A percentile compares a stretch with the other conserved stretches of the same genome.
These are phyloP conservation scores for Aurinia saxatilis DNA, from an alignment of 345 rosid genomes.

Conservation along the genomic window DNA sequence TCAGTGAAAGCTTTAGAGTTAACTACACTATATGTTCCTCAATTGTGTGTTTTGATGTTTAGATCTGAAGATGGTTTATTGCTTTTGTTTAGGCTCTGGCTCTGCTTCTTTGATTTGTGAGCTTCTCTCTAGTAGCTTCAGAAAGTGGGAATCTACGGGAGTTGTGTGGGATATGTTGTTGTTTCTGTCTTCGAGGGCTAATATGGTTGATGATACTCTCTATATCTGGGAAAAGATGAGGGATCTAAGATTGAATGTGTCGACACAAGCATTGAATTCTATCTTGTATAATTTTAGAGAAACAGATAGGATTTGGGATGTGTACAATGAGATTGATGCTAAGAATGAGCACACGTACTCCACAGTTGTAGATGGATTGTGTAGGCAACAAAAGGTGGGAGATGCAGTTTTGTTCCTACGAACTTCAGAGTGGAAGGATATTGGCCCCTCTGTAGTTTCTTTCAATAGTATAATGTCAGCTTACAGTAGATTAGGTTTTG, in stretches of 20 bases:
- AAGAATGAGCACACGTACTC: slow-evolving; percentile 51
- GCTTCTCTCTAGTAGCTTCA: slow-evolving; percentile 40
- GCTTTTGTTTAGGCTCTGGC: slow-evolving; percentile 56
- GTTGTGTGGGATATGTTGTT: slow-evolving; percentile 68
- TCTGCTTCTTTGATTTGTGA: slow-evolving; percentile 58
- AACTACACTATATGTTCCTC: neutral
- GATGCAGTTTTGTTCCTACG: slow-evolving; percentile 52
- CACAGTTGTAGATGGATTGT: slow-evolving; percentile 62
- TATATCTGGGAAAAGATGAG: slow-evolving; percentile 65
- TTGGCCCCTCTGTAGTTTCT: slow-evolving; percentile 56
- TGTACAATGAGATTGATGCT: slow-evolving; percentile 38
- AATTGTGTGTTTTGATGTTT: neutral
- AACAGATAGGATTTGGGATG: slow-evolving; percentile 55
- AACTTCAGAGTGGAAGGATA: slow-evolving; percentile 34
- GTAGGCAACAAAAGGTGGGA: slow-evolving; percentile 50
- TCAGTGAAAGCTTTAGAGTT: neutral
- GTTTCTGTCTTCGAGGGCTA: slow-evolving; percentile 57
- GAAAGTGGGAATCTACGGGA: slow-evolving; percentile 43
- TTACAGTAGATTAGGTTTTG: slow-evolving; percentile 60
- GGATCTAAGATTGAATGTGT: slow-evolving; percentile 44
- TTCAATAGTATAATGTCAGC: slow-evolving; percentile 66
- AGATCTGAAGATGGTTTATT: slow-evolving; percentile 14
- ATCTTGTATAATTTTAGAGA: slow-evolving; percentile 59
- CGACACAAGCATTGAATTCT: slow-evolving; percentile 55
- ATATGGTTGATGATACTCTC: slow-evolving; percentile 66